These are phyloP conservation scores for Gossypium sturtianum DNA, from an alignment of 345 rosid genomes.

Conservation along the genomic window DNA sequence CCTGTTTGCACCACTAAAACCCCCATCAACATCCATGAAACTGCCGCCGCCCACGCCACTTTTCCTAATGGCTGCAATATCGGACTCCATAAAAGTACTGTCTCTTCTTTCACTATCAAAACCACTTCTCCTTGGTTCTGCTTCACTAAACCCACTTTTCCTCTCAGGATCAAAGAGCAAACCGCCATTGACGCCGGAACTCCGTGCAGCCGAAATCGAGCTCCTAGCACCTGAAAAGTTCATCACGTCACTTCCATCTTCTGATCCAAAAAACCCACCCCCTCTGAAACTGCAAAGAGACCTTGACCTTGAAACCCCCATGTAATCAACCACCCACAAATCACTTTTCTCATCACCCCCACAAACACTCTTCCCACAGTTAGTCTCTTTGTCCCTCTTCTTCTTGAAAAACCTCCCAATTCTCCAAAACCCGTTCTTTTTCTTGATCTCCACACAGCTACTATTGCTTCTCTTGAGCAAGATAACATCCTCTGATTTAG, in stretches of 20 bases:
- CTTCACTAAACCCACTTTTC: constrained; percentile 73
- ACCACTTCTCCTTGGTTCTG: constrained; percentile 48
- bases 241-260: constrained; percentile 54
- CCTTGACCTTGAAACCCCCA: constrained; percentile 81
- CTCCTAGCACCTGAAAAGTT: constrained; percentile 54
- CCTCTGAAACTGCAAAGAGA: constrained; percentile 86
- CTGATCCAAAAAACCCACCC: constrained; percentile 59
- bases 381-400: constrained; percentile 32
- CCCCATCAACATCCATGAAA: neutral
- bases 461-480: constrained; percentile 78
- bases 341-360: constrained; percentile 56
- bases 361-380: constrained; percentile 30
- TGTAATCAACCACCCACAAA: constrained; percentile 71
- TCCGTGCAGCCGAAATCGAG: constrained; percentile 73
- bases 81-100: constrained; percentile 27
- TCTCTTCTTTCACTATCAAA: constrained; percentile 37
- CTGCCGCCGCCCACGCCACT: neutral
- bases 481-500: constrained; percentile 42
- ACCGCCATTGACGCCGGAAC: constrained; percentile 73
- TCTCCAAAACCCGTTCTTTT: constrained; percentile 65
- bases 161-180: constrained; percentile 62
- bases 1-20: constrained; percentile 30
- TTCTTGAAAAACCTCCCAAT: constrained; percentile 71
- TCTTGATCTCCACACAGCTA: constrained; percentile 86
- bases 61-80: constrained; percentile 9